A percentile compares a stretch with the other conserved stretches of the same genome.
These are phyloP conservation scores for Eimeria maxima DNA, from an alignment of 169 alveolate species.

Conservation along the genomic window DNA sequence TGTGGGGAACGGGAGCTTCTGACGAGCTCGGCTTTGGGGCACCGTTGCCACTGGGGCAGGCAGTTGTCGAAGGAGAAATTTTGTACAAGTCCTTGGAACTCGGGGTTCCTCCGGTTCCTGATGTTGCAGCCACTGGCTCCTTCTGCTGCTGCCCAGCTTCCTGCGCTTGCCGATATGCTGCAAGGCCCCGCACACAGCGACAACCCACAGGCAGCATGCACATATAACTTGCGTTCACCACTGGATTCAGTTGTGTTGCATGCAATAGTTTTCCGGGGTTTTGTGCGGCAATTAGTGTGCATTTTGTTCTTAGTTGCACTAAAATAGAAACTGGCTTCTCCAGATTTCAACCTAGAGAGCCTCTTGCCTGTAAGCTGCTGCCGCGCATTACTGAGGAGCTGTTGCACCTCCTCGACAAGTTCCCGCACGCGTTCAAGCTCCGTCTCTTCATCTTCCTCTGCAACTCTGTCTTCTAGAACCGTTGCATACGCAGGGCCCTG, in stretches of 20 bases:
- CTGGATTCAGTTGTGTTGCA: too few species aligned
- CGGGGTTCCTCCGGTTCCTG: too few species aligned
- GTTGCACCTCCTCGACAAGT: constrained; percentile 51
- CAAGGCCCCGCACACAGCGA: too few species aligned
- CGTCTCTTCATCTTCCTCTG: constrained; percentile 84
- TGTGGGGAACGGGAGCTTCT: too few species aligned
- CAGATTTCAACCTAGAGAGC: background rate
- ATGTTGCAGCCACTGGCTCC: too few species aligned
- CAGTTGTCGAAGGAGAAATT: background rate
- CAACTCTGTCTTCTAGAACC: constrained; percentile 52
- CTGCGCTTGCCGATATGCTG: too few species aligned
- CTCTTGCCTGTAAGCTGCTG: constrained; percentile 32
- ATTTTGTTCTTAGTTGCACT: background rate
- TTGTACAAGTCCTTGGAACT: background rate
- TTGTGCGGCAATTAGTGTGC: background rate
- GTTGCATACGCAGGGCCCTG: constrained; percentile 83
- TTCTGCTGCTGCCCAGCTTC: too few species aligned
- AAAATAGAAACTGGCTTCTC: background rate
- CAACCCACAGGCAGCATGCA: too few species aligned
- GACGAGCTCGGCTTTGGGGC: too few species aligned
- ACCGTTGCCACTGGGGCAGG: background rate
- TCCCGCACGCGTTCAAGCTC: constrained; percentile 75
- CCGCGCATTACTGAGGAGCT: constrained; percentile 16
- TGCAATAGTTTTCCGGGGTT: background rate
- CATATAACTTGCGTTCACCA: too few species aligned